Evolutionary conservation across 1,139 yeast genomes (phyloP).

Genomic region (Fermentozyma sake): DNA sequence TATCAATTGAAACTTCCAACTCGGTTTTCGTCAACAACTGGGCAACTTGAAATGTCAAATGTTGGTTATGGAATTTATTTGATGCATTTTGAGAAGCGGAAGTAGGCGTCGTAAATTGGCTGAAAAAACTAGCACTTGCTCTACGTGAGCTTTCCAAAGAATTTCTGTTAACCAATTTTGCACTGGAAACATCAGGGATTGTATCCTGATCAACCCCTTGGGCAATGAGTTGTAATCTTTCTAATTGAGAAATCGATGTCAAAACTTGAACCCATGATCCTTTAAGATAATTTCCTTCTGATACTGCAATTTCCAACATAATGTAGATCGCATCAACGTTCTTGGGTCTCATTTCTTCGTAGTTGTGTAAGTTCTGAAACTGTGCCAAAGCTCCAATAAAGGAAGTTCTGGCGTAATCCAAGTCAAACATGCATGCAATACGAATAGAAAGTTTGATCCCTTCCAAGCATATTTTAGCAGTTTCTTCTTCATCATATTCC

Average conservation of each 20-base stretch:
- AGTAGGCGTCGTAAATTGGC: slow-evolving; percentile 30
- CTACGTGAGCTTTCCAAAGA: slow-evolving; percentile 53
- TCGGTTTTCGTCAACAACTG: slow-evolving; percentile 67
- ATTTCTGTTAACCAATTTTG: slow-evolving; percentile 56
- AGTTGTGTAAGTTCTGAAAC: slow-evolving; percentile 75
- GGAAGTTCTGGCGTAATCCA: slow-evolving; percentile 82
- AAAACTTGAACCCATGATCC: slow-evolving; percentile 81
- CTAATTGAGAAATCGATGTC: slow-evolving; percentile 82
- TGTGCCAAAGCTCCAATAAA: slow-evolving; percentile 88
- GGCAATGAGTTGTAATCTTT: slow-evolving; percentile 81
- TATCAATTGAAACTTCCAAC: slow-evolving; percentile 80
- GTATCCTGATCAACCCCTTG: slow-evolving; percentile 83
- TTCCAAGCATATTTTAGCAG: slow-evolving; percentile 69
- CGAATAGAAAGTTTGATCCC: slow-evolving; percentile 81
- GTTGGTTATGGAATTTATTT: slow-evolving; percentile 42
- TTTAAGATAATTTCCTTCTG: slow-evolving; percentile 70
- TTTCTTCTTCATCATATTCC: slow-evolving; percentile 77
- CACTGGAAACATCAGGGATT: slow-evolving; percentile 81
- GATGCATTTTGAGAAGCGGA: slow-evolving; percentile 42
- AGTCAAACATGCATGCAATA: slow-evolving; percentile 79
- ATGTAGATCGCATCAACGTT: slow-evolving; percentile 77
- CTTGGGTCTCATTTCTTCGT: slow-evolving; percentile 73
- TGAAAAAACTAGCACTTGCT: slow-evolving; percentile 47
- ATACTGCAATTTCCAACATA: slow-evolving; percentile 70
- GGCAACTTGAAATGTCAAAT: slow-evolving; percentile 35